Conservation (phyloP, 2,329 filamentous ascomycete species). For the Lasiodiplodia hormozganensis region DNA sequence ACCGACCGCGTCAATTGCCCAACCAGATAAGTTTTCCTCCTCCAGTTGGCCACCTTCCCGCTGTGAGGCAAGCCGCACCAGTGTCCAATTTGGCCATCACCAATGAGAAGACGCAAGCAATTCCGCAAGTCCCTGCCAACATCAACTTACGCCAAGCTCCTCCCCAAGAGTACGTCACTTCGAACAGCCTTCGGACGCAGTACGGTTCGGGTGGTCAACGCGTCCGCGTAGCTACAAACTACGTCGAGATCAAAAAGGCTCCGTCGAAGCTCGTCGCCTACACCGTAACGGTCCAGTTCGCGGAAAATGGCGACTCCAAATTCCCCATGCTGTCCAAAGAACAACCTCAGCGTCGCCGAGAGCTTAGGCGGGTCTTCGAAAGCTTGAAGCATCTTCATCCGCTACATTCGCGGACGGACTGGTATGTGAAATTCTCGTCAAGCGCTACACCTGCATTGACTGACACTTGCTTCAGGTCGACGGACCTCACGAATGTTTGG, state of each 20-base stretch:
- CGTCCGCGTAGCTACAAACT: slow-evolving; percentile 14
- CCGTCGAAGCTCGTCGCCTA: slow-evolving; percentile 14
- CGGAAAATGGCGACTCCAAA: neutral
- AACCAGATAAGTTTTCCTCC: neutral
- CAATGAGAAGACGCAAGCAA: neutral
- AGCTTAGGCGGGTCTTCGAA: slow-evolving; percentile 9
- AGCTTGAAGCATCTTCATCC: slow-evolving; percentile 5
- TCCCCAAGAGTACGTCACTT: neutral
- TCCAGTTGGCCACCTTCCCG: neutral
- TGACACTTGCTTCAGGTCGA: neutral
- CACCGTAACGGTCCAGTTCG: neutral
- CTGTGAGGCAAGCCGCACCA: neutral
- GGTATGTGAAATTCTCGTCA: neutral
- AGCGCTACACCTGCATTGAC: neutral
- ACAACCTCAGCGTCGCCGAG: neutral
- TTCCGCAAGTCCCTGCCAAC: neutral
- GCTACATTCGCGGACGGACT: neutral
- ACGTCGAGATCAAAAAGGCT: slow-evolving; percentile 14
- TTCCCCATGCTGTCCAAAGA: neutral
- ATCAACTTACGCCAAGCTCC: neutral
- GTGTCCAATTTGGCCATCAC: neutral
- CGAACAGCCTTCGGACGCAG: slow-evolving; percentile 1
- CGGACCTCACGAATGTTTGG: slow-evolving; percentile 6
- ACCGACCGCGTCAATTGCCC: neutral
- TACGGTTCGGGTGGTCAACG: neutral